Evolutionary conservation across 2,329 filamentous ascomycete genomes (phyloP), one percentile per base, ranked within the genome.

Genomic region (Phialophora verrucosa): DNA sequence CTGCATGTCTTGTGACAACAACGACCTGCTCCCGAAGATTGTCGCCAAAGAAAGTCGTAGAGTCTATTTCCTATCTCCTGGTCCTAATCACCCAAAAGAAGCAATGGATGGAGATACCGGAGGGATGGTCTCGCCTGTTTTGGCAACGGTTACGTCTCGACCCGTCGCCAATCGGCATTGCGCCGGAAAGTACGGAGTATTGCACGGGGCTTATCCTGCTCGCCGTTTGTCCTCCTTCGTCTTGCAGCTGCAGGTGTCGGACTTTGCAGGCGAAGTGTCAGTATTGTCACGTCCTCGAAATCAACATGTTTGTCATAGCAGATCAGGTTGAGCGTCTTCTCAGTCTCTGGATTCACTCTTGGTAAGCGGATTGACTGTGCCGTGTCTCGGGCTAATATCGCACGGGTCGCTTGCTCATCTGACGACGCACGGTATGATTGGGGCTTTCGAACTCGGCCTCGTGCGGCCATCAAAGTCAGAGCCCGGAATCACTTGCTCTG

Each of bases 31-130:
- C 14, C 14, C 38, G 38, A n/a, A n/a, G 38, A 44, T 7, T 0
- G 6, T 44, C 38, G 17, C 17, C n/a, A 8, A n/a, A 7, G 38
- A 1, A 44, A 8, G 7, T n/a, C 6, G 0, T n/a, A 17, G 38
- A 23, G 3, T 25, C 17, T 1, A 12, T 2, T 5, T 11, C 49
- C 12, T 51, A 51, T 23, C 49, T 23, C 23, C 49, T 6, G 49
- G 49, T 11, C n/a, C 0, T 35, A 14, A 23, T 23, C 20, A 17
- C 47, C 50, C 7, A 38, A 44, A 63, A 2, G 4, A 6, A 11
- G 38, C 42, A 20, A 42, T 17, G n/a, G 23, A 50, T 31, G 62
- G 60, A 62, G 60, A 62, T 62, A 62, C 35, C 60, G 51, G 50
- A 47, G 7, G 17, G 51, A n/a, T 11, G 17, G 17, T 11, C 20